Percentiles rank a stretch among this genome's conserved stretches.
Conservation (phyloP, 2,329 filamentous ascomycete species). For the Aspergillus brasiliensis region DNA sequence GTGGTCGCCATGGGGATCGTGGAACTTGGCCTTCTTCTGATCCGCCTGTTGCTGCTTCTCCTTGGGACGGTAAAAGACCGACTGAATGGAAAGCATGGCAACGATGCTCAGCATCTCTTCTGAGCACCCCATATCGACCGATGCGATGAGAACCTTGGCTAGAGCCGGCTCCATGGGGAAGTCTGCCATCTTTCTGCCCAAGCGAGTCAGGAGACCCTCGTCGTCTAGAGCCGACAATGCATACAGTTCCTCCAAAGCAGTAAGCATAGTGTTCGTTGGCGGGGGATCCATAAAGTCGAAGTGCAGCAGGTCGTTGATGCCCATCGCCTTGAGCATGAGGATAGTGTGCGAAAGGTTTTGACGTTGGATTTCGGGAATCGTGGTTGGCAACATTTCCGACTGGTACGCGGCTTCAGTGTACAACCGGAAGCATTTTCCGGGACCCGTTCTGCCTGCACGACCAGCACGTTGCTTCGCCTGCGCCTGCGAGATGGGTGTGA, state of each 20-base stretch:
- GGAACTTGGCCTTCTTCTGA: constrained; percentile 96
- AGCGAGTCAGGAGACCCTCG: constrained; percentile 86
- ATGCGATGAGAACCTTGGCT: constrained; percentile 85
- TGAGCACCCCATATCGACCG: constrained; percentile 83
- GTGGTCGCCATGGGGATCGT: constrained; percentile 92
- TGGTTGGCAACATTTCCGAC: constrained; percentile 94
- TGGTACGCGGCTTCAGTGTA: constrained; percentile 96
- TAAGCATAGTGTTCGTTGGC: constrained; percentile 96
- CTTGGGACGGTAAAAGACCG: constrained; percentile 91
- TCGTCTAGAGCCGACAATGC: constrained; percentile 89
- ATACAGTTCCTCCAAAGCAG: constrained; percentile 92
- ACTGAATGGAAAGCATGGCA: constrained; percentile 85
- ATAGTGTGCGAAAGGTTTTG: constrained; percentile 93
- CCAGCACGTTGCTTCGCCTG: constrained; percentile 94
- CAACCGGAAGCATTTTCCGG: constrained; percentile 91
- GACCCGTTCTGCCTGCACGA: constrained; percentile 88
- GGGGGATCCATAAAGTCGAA: constrained; percentile 99
- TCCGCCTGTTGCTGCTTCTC: constrained; percentile 97
- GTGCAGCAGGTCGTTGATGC: constrained; percentile 94
- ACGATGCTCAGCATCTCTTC: constrained; percentile 95
- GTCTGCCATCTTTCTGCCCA: constrained; percentile 96
- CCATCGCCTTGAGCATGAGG: constrained; percentile 98
- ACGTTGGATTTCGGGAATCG: constrained; percentile 93
- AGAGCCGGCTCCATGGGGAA: constrained; percentile 96
- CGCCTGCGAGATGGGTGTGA: constrained; percentile 94